Evolutionary conservation across 129 eudicot genomes (phyloP).

Genomic region (Apium graveolens): DNA sequence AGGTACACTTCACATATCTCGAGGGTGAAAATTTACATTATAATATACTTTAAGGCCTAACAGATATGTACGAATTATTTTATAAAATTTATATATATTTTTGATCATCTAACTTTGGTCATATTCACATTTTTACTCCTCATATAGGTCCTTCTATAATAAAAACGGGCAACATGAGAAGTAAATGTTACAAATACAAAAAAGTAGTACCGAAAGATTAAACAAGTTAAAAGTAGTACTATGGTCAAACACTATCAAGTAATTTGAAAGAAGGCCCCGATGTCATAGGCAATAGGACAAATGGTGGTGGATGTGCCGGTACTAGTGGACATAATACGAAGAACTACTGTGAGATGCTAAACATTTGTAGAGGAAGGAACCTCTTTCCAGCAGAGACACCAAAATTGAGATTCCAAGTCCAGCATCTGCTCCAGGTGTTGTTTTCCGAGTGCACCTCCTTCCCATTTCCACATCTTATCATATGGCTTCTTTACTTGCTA

Average conservation of each 20-base stretch:
- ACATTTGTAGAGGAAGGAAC: conserved; percentile 30
- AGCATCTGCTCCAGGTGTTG: conserved; percentile 25
- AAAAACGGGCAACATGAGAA: background rate
- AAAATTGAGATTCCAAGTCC: background rate
- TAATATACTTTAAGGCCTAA: too few relatives aligned
- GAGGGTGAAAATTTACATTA: too few relatives aligned
- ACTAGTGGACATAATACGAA: conserved; percentile 61
- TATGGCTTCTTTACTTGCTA: background rate
- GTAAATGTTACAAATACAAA: background rate
- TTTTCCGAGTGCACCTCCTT: conserved; percentile 14
- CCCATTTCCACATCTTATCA: background rate
- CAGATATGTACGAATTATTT: too few relatives aligned
- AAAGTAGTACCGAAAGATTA: background rate
- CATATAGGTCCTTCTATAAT: background rate
- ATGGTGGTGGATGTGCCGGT: conserved; percentile 73
- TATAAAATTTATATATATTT: too few relatives aligned
- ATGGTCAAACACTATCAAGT: conserved; percentile 28
- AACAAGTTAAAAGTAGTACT: conserved; percentile 12
- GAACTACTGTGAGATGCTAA: conserved; percentile 28
- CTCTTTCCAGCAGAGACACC: conserved; percentile 28
- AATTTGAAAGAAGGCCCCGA: conserved; percentile 38
- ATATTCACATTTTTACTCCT: too few relatives aligned
- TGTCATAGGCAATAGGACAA: conserved; percentile 50
- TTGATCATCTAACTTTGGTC: too few relatives aligned
- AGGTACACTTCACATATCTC: too few relatives aligned